Evolutionary conservation across 345 rosid species (phyloP), one percentile per base, ranked within the genome.

Genomic region (Toxicodendron radicans): DNA sequence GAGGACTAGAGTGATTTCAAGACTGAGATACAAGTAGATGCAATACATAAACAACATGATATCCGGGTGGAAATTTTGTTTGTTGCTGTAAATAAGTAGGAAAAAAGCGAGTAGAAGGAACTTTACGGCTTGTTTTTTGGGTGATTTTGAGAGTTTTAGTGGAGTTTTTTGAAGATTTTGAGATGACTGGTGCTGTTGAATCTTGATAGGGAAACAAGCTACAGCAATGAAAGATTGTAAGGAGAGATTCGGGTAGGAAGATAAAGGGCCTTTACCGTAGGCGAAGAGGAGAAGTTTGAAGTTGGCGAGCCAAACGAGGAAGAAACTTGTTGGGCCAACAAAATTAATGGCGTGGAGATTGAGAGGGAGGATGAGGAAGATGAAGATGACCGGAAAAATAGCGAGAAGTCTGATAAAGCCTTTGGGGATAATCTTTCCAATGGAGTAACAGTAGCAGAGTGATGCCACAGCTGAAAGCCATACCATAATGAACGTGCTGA

Each of bases 201-300:
- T 54, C 12, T 68, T 68, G 51, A 53, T 53, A 9, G 72, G 72
- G 10, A 68, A 52, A 30, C 72, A 68, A 35, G 72, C 48, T 9
- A 68, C 9, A 10, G 48, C 48, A 0, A 68, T 18, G 16, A 68
- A 68, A 33, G 16, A 16, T 51, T 14, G 27, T 2, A 91, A 79
- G 64, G 88, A 71, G 20, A 72, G 4, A 0, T 83, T 70, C 23
- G 76, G 73, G 51, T 68, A 8, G 41, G 82, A 73, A 48, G 73
- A 73, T 53, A 86, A 74, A 64, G 85, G 84, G 72, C 87, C 90
- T 5, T 73, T 71, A 5, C 73, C 83, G 16, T 83, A 80, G 60
- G 90, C 87, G 32, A 89, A 85, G 71, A 85, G 83, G 18, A 85
- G 67, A 66, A 89, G 82, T 74, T 86, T 87, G 84, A 87, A 89